Base-by-base conservation (phyloP, 23 red algal genomes). In the Gracilaria gracilis region DNA sequence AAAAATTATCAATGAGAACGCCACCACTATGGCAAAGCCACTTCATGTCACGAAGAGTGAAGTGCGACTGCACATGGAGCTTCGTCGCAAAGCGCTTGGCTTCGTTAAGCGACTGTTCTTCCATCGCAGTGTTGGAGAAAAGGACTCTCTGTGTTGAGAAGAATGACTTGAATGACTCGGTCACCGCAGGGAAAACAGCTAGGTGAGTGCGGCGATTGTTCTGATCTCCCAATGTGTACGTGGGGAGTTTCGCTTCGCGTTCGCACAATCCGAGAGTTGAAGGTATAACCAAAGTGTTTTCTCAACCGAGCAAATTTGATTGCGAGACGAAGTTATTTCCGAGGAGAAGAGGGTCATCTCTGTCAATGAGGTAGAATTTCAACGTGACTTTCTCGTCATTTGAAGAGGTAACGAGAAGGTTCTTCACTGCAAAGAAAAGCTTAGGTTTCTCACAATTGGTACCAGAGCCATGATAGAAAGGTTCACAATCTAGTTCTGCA, bases 51-150 rank as follows among this genome's bases (percentile, higher is more conserved):
- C 11, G 42, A 46, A 46, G 42, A 7, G 61, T 5, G 28, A 85
- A 6, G 19, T 85, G 81, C 24, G 81, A 85, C 21, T 85, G 62
- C 15, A 31, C 0, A n/a, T 85, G 81, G 40, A 85, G 57, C 81
- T 70, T 85, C 9, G 57, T 21, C 11, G 81, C 81, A 27, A 85
- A 85, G 65, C 14, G 35, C 14, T 70, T 28, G 28, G 65, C 65
- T 85, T 55, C 14, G 19, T 39, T 48, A 8, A 13, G 23, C 1
- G 3, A 37, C 0, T 70, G 62, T 15, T 55, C 40, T 35, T 70
- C 58, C 1, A 31, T 9, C 39, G 31, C 33, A 11, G 20, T 71
- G 21, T n/a, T 40, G 2, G 59, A 85, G 11, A 9, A 34, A 64
- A 70, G n/a, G 31, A 14, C 31, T 17, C 9, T 25, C 47, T 46